Evolutionary conservation across 805 yeast species (phyloP).

Genomic region (Candida arabinofermentans): DNA sequence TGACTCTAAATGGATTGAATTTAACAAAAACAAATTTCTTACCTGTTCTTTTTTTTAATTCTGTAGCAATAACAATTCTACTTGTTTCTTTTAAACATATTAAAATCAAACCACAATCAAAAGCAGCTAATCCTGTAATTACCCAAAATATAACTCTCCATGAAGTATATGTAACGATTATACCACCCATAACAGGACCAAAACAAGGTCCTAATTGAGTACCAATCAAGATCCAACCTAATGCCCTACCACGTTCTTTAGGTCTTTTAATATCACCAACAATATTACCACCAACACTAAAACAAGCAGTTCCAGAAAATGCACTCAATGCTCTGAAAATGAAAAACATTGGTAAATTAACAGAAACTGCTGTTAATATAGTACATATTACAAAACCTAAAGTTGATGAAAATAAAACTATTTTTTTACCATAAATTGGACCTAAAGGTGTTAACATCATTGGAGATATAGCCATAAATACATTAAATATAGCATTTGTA

Average conservation of each 20-base stretch:
- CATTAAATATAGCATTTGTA: constrained; percentile 46
- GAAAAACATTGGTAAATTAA: constrained; percentile 50
- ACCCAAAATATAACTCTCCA: constrained; percentile 56
- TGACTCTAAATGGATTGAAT: constrained; percentile 45
- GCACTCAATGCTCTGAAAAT: constrained; percentile 49
- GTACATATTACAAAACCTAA: constrained; percentile 23
- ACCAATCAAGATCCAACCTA: constrained; percentile 47
- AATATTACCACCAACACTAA: constrained; percentile 48
- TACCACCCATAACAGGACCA: constrained; percentile 52
- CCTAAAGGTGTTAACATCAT: constrained; percentile 46
- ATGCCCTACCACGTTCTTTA: constrained; percentile 45
- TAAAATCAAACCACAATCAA: constrained; percentile 31
- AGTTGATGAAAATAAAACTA: constrained; percentile 40
- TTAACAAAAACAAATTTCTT: constrained; percentile 38
- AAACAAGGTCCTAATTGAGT: constrained; percentile 51
- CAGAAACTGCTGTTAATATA: constrained; percentile 38
- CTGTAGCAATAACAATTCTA: constrained; percentile 27
- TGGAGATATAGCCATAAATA: constrained; percentile 52
- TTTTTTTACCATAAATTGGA: constrained; percentile 49
- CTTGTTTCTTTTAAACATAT: constrained; percentile 46
- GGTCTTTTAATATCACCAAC: constrained; percentile 50
- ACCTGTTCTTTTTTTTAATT: constrained; percentile 25
- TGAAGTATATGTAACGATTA: constrained; percentile 43
- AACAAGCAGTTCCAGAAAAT: constrained; percentile 51
- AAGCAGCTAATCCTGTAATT: constrained; percentile 41